Evolutionary conservation across 257 asterid genomes (phyloP), one percentile per base, ranked within the genome.

Genomic region (Nicotiana undulata): DNA sequence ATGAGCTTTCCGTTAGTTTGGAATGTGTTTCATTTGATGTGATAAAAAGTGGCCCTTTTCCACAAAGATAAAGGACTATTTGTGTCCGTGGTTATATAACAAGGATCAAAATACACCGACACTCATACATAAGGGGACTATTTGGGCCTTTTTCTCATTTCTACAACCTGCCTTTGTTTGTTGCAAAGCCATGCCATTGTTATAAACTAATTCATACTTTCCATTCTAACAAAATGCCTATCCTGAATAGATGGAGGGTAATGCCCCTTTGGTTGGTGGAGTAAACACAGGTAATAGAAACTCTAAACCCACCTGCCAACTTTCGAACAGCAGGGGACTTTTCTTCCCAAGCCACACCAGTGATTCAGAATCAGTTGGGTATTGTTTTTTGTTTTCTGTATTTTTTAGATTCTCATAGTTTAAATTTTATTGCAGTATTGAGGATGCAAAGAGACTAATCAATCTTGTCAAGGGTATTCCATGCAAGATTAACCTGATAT

Each of bases 401-500:
- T 15, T 40, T 1, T 72, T 13, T 56, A 29, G 55, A 63, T 52
- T 12, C 74, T 28, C 75, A 79, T 55, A 24, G 78, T 28, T 76
- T 28, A 29, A 13, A 44, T 28, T 6, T 77, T 28, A 40, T 76
- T 4, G 51, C 95, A 95, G 99, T 67, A 65, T 85, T 4, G 98
- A 89, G 76, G 99, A 95, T 80, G 98, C 99, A 2, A 85, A 91
- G 87, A 90, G 99, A 86, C 84, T 95, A 55, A 86, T 90, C 55
- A 81, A 87, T 79, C 95, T 95, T 6, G 93, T 92, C 67, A 88
- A 80, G 84, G 98, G 93, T 77, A 93, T 95, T 82, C 99, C 99
- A 17, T 95, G 98, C 97, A 95, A 95, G 95, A 93, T 93, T 86
- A 93, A 95, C 83, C 96, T 95, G 85, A 90, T 95, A 5, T 83